These are phyloP conservation scores for Lactifluus echinatus DNA, from an alignment of 768 basidiomycete species.

Conservation along the genomic window DNA sequence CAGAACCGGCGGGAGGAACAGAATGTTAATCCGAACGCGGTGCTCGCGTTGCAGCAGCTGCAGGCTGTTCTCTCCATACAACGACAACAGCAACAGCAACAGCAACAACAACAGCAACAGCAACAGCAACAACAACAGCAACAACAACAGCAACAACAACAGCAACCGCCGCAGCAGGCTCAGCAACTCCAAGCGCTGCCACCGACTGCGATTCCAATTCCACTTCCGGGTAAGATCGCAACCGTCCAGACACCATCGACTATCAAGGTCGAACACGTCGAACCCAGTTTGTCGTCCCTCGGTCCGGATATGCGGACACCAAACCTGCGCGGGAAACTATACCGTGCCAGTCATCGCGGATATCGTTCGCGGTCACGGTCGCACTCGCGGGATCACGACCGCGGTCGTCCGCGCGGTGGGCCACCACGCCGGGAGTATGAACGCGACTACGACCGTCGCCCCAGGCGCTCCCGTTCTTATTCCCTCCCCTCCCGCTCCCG, in stretches of 20 bases:
- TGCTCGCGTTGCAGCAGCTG: not conserved
- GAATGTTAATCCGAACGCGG: not conserved
- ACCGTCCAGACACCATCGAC: not conserved
- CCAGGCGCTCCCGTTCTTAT: no score
- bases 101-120: not conserved
- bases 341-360: not conserved
- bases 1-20: not conserved
- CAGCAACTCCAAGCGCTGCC: not conserved
- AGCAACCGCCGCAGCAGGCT: not conserved
- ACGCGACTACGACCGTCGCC: not conserved
- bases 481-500: no score
- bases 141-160: no score
- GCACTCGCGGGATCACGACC: not conserved
- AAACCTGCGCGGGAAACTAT: not conserved
- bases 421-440: not conserved
- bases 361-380: slow-evolving; percentile 1
- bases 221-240: not conserved
- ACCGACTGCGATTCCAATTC: not conserved
- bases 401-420: not conserved
- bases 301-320: not conserved
- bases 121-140: not conserved
- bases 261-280: not conserved
- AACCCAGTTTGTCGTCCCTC: not conserved
- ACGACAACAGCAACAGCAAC: not conserved
- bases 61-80: not conserved